Conservation (phyloP, 2,329 filamentous ascomycete species). For the Fusarium sp. region DNA sequence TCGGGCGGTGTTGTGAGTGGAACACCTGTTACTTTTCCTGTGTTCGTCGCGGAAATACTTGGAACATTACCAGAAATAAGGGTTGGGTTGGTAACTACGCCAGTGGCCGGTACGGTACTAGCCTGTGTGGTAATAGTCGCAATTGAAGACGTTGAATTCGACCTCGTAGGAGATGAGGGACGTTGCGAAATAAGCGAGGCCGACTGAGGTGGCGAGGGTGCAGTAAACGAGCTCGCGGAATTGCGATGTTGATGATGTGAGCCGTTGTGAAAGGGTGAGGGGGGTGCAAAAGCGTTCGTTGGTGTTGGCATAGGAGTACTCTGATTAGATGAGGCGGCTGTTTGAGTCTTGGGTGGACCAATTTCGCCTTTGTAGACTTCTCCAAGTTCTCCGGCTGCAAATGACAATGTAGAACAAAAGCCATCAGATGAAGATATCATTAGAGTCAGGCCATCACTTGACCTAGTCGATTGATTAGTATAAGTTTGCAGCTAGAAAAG, state of each 20-base stretch:
- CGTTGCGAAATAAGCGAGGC: slow-evolving; percentile 72
- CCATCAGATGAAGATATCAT: slow-evolving; percentile 98
- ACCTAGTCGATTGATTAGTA: slow-evolving; percentile 57
- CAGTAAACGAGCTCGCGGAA: slow-evolving; percentile 68
- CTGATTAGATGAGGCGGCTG: slow-evolving; percentile 67
- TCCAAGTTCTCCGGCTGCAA: slow-evolving; percentile 85
- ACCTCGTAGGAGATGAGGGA: slow-evolving; percentile 83
- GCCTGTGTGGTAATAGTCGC: slow-evolving; percentile 79
- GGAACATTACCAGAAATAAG: slow-evolving; percentile 84
- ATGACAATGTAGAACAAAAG: slow-evolving; percentile 93
- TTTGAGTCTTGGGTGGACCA: slow-evolving; percentile 61
- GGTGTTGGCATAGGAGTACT: slow-evolving; percentile 80
- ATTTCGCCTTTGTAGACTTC: slow-evolving; percentile 80
- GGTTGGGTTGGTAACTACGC: slow-evolving; percentile 80
- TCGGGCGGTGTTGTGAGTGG: slow-evolving; percentile 91
- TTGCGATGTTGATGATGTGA: slow-evolving; percentile 68
- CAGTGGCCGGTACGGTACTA: slow-evolving; percentile 60
- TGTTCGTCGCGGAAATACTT: slow-evolving; percentile 79
- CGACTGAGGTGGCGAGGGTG: slow-evolving; percentile 68
- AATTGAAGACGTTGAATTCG: slow-evolving; percentile 87
- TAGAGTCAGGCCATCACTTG: slow-evolving; percentile 68
- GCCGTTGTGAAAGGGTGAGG: slow-evolving; percentile 67
- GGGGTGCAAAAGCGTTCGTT: slow-evolving; percentile 71
- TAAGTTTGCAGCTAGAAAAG: slow-evolving; percentile 2
- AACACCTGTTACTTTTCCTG: slow-evolving; percentile 71